Base-by-base conservation (phyloP, 129 eudicot genomes). In the Heracleum sosnowskyi region DNA sequence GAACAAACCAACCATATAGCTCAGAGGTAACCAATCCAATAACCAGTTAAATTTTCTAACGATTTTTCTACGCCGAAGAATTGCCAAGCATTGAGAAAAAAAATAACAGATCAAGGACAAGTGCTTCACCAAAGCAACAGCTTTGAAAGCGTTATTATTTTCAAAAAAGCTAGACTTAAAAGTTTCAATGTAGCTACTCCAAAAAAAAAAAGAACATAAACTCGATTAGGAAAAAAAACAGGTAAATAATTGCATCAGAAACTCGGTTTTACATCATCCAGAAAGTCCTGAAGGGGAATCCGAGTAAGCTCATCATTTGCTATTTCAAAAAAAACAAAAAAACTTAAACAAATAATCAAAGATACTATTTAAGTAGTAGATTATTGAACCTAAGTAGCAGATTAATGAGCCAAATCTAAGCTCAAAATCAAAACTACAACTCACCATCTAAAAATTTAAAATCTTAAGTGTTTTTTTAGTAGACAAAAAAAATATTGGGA, bases 231-330 rank as follows among this genome's bases (percentile, higher is more conserved):
- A 33, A 26, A 15, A 66, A 66, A 11, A 60, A 60, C 69, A 60
- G 7, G 34, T 17, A 15, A n/a, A 62, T 28, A 11, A 62, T 9
- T 1, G 85, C 96, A 88, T 91, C 96, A 91, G 96, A 85, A 76
- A 83, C 89, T 91, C 96, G 91, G 96, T 82, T 84, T 81, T 69
- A 87, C 93, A 88, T 91, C 96, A 88, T 84, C 87, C 96, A 79
- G 79, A 86, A 28, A 33, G 39, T 66, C 72, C 79, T 88, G 96
- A 88, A 90, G 96, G 92, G 92, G 92, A 90, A 90, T 90, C 92
- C 92, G 92, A 90, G 90, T 79, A 55, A 79, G 22, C 79, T 88
- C 96, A 81, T 90, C 92, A 86, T 85, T 31, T 86, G 92, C 89
- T 73, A 1, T 1, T 31, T 66, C 35, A 66, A 16, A 31, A 33